Evolutionary conservation across 2,329 filamentous ascomycete genomes (phyloP).

Genomic region (Claviceps lovelessii): DNA sequence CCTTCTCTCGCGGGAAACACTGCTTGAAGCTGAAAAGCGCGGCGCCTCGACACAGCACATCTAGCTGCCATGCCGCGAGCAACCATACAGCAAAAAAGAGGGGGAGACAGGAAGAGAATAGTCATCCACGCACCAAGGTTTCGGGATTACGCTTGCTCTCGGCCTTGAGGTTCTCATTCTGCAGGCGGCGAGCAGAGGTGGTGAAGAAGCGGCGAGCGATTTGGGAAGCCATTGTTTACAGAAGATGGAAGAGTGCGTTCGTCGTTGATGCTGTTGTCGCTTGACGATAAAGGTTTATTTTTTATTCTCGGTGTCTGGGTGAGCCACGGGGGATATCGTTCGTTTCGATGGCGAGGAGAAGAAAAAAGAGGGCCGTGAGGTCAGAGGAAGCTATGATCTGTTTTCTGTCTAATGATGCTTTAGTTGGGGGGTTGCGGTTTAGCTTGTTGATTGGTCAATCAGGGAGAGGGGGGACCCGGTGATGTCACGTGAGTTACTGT

Average conservation of each 20-base stretch:
- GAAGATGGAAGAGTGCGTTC: constrained; percentile 7
- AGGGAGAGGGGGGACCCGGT: background rate
- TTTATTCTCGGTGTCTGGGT: no score
- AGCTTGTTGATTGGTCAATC: constrained; percentile 1
- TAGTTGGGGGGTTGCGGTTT: background rate
- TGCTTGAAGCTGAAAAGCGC: constrained; percentile 1
- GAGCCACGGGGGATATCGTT: background rate
- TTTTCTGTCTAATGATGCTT: background rate
- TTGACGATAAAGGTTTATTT: no score
- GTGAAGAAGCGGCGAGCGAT: constrained; percentile 42
- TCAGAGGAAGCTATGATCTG: background rate
- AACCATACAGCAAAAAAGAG: no score
- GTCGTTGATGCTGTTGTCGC: background rate
- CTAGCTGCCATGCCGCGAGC: no score
- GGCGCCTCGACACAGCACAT: no score
- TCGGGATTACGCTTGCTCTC: constrained; percentile 42
- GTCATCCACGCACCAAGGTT: constrained; percentile 25
- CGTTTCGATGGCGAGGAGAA: background rate
- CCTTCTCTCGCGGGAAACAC: background rate
- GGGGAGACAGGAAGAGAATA: no score
- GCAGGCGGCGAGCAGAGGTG: constrained; percentile 37
- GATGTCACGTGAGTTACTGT: background rate
- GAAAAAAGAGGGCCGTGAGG: background rate
- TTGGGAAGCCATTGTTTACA: constrained; percentile 37
- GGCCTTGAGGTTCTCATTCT: constrained; percentile 36